A percentile compares a stretch with the other conserved stretches of the same genome.
phyloP scores from a whole-genome alignment of 192 early-diverging fungal species.

The Backusella tuberculispora region DNA sequence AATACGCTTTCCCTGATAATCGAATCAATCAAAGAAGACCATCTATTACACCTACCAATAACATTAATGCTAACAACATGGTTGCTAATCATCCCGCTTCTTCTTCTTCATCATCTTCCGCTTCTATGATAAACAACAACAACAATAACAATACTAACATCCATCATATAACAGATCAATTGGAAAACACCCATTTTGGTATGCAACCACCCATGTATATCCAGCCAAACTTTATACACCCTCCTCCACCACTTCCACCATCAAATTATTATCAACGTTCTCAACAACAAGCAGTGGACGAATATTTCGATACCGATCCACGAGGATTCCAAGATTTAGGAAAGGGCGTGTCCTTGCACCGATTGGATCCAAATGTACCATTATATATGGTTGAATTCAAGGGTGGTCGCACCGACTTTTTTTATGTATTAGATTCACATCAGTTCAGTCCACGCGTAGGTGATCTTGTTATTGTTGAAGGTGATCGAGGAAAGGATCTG shows the following conservation, averaged over 20 bases:
- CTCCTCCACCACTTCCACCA: not conserved
- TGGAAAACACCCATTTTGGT: conserved; percentile 28
- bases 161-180: conserved; percentile 59
- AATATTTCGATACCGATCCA: conserved; percentile 45
- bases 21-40: not conserved
- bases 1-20: conserved; percentile 29
- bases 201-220: conserved; percentile 12
- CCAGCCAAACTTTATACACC: conserved; percentile 12
- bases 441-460: conserved; percentile 57
- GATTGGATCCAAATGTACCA: conserved; percentile 54
- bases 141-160: conserved; percentile 44
- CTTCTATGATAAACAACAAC: too few relatives aligned
- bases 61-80: not conserved
- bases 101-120: too few relatives aligned
- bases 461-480: conserved; percentile 87
- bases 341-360: conserved; percentile 51
- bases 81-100: too few relatives aligned
- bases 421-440: conserved; percentile 65
- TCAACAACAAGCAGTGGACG: conserved; percentile 22
- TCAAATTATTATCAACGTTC: not conserved
- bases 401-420: conserved; percentile 82
- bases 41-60: not conserved
- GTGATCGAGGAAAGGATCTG: conserved; percentile 88
- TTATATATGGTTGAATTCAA: conserved; percentile 90
- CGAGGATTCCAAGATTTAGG: conserved; percentile 40